A percentile compares a stretch with the other conserved stretches of the same genome.
Evolutionary conservation across 768 basidiomycete genomes (phyloP).

Genomic region (Cystobasidium ongulense): DNA sequence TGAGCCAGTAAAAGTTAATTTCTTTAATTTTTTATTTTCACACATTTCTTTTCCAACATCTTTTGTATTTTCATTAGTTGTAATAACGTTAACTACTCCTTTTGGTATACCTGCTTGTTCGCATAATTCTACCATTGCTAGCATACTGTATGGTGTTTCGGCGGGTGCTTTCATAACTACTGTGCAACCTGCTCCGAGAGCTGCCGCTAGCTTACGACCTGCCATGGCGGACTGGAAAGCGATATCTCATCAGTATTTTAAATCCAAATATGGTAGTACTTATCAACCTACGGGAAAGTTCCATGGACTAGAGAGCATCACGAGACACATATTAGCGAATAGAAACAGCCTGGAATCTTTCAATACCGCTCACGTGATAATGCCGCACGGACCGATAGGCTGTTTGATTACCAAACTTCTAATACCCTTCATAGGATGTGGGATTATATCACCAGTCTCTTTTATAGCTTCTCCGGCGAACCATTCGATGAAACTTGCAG

Average conservation of each 20-base stretch:
- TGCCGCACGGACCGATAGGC: slow-evolving; percentile 52
- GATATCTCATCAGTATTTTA: not conserved
- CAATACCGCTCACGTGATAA: slow-evolving; percentile 39
- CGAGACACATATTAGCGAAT: too few species aligned
- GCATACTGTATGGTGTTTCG: slow-evolving; percentile 85
- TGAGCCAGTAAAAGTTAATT: slow-evolving; percentile 56
- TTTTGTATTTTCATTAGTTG: slow-evolving; percentile 70
- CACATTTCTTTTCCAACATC: slow-evolving; percentile 94
- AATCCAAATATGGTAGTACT: too few species aligned
- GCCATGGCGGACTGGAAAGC: slow-evolving; percentile 47
- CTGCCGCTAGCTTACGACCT: slow-evolving; percentile 77
- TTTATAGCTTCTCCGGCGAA: slow-evolving; percentile 85
- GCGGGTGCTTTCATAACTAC: slow-evolving; percentile 61
- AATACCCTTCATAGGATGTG: slow-evolving; percentile 59
- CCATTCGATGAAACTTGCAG: slow-evolving; percentile 43
- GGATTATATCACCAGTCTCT: slow-evolving; percentile 84
- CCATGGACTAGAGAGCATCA: slow-evolving; percentile 43
- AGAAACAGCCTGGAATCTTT: not conserved
- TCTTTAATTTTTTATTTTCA: slow-evolving; percentile 73
- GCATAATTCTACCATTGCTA: slow-evolving; percentile 85
- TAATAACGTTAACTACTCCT: slow-evolving; percentile 90
- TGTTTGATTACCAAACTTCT: slow-evolving; percentile 90
- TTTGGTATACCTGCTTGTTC: slow-evolving; percentile 84
- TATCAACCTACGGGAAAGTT: slow-evolving; percentile 77
- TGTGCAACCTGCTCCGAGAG: slow-evolving; percentile 92